These are phyloP conservation scores for thale cress (Arabidopsis thaliana) DNA, from an alignment of 345 rosid species.

Conservation along the genomic window TAIR10.1 NC_003075.7:2433001-2433500, in stretches of 20 bases:
- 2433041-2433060: conserved; percentile 79
- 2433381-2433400: conserved; percentile 75
- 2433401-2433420: conserved; percentile 12
- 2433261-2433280: conserved; percentile 13
- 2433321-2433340: conserved; percentile 82
- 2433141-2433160: neutral
- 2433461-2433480: neutral
- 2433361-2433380: conserved; percentile 81
- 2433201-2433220: neutral
- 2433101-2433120: neutral
- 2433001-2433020: neutral
- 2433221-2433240: neutral
- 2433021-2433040: conserved; percentile 49
- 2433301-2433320: conserved; percentile 50
- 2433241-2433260: neutral
- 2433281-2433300: neutral
- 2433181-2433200: neutral
- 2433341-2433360: conserved; percentile 83
- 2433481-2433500: neutral
- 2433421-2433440: conserved; percentile 10
- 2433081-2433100: conserved; percentile 79
- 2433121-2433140: neutral
- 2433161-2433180: neutral
- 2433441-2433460: neutral
- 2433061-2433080: conserved; percentile 91